Percentiles rank a stretch among this genome's conserved stretches.
Evolutionary conservation across 1,139 yeast genomes (phyloP).

Genomic region (Candida buenavistaensis): DNA sequence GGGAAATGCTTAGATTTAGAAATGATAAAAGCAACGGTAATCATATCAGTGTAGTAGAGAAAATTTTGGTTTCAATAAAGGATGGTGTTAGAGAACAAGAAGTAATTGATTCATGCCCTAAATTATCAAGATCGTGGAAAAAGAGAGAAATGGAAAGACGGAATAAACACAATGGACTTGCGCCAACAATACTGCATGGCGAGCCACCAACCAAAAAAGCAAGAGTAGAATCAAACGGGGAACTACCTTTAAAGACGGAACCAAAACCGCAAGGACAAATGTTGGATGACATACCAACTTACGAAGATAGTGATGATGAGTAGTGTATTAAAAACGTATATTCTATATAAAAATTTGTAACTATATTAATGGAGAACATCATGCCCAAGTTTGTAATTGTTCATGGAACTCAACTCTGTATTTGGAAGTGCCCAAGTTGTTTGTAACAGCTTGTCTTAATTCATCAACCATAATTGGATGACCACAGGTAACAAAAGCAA

Average conservation of each 20-base stretch:
- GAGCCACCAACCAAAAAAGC: slow-evolving; percentile 13
- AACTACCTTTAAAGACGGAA: slow-evolving; percentile 3
- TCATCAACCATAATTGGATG: slow-evolving; percentile 52
- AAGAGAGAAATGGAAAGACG: slow-evolving; percentile 32
- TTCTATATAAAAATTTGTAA: background rate
- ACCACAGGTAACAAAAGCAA: slow-evolving; percentile 49
- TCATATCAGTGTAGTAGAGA: slow-evolving; percentile 75
- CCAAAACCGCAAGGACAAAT: slow-evolving; percentile 6
- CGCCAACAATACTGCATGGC: slow-evolving; percentile 4
- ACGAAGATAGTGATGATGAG: slow-evolving; percentile 44
- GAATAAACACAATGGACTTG: slow-evolving; percentile 13
- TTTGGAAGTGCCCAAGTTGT: slow-evolving; percentile 22
- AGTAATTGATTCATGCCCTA: slow-evolving; percentile 47
- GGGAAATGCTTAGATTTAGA: slow-evolving; percentile 87
- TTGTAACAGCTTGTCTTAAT: slow-evolving; percentile 32
- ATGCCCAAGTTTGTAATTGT: slow-evolving; percentile 32
- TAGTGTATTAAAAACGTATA: slow-evolving; percentile 1
- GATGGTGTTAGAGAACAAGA: slow-evolving; percentile 87
- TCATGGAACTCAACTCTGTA: slow-evolving; percentile 48
- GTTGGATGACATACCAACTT: slow-evolving; percentile 36
- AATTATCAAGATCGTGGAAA: slow-evolving; percentile 37
- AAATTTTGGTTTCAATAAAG: slow-evolving; percentile 77
- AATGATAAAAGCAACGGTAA: slow-evolving; percentile 92
- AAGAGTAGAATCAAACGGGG: background rate
- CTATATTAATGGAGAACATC: background rate